phyloP scores from a whole-genome alignment of 1,284 basidiomycete species.

The Apiotrichum porosum region DNA sequence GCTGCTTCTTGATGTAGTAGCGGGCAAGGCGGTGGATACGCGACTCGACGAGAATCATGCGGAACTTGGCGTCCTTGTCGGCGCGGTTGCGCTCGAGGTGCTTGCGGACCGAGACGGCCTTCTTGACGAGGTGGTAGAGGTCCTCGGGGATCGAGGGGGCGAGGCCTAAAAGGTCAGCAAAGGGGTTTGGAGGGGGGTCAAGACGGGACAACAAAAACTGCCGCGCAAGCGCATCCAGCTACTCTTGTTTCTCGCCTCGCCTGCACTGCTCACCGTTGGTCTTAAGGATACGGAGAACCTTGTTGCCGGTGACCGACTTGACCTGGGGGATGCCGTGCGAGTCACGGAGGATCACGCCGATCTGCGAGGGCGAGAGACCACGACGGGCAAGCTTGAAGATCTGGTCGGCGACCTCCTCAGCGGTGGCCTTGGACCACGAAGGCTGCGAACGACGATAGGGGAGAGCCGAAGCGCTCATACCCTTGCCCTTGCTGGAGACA shows the following conservation, averaged over 20 bases:
- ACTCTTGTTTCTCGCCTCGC: neutral
- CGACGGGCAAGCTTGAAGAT: conserved; percentile 97
- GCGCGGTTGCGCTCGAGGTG: conserved; percentile 98
- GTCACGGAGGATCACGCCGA: conserved; percentile 97
- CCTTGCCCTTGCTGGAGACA: conserved; percentile 71
- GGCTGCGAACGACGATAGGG: conserved; percentile 95
- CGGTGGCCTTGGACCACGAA: conserved; percentile 93
- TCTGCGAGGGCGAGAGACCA: conserved; percentile 96
- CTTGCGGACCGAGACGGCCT: conserved; percentile 98
- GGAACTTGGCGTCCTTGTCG: conserved; percentile 97
- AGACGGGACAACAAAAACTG: too few species aligned
- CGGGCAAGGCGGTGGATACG: conserved; percentile 92
- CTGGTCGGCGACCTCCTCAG: conserved; percentile 92
- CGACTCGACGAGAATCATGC: conserved; percentile 96
- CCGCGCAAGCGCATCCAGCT: neutral
- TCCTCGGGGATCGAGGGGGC: conserved; percentile 98
- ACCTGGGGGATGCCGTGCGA: conserved; percentile 94
- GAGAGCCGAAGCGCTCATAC: conserved; percentile 96
- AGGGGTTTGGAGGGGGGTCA: too few species aligned
- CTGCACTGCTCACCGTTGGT: conserved; percentile 74
- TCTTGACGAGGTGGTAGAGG: conserved; percentile 99
- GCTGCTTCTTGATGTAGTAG: conserved; percentile 98
- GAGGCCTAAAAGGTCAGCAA: conserved; percentile 60
- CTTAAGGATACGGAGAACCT: conserved; percentile 98
- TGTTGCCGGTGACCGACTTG: conserved; percentile 97